Evolutionary conservation across 306 rosid species (phyloP).

Genomic region (Malus sieversii): DNA sequence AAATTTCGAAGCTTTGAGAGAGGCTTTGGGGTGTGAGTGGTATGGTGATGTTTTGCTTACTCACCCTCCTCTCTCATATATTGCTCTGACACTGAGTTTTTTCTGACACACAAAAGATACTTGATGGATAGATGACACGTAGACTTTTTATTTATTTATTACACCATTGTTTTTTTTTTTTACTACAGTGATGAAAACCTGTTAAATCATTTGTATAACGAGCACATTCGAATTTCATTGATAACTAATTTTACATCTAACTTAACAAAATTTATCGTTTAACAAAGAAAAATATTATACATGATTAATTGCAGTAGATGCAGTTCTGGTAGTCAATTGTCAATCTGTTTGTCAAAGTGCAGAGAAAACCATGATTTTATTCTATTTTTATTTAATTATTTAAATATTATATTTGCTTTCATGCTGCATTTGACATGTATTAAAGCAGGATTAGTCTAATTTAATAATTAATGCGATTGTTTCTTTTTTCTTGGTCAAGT

Average conservation of each 20-base stretch:
- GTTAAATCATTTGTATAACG: too few relatives aligned
- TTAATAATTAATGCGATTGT: background rate
- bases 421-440: background rate
- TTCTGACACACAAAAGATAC: constrained; percentile 41
- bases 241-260: rapidly evolving
- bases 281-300: background rate
- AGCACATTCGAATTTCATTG: rapidly evolving
- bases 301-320: background rate
- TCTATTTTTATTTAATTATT: background rate
- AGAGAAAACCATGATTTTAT: background rate
- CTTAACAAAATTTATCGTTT: rapidly evolving
- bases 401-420: background rate
- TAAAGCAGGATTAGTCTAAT: background rate
- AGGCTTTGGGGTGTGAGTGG: constrained; percentile 2
- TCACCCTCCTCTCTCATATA: constrained; percentile 13
- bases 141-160: background rate
- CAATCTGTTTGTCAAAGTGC: background rate
- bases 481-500: too few relatives aligned
- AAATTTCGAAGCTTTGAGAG: background rate
- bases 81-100: constrained; percentile 39
- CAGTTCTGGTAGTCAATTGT: background rate
- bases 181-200: too few relatives aligned
- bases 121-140: constrained; percentile 36
- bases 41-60: constrained; percentile 28
- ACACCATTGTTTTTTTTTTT: background rate